phyloP scores from a whole-genome alignment of 2,329 filamentous ascomycete species.

The Colletotrichum sp. region DNA sequence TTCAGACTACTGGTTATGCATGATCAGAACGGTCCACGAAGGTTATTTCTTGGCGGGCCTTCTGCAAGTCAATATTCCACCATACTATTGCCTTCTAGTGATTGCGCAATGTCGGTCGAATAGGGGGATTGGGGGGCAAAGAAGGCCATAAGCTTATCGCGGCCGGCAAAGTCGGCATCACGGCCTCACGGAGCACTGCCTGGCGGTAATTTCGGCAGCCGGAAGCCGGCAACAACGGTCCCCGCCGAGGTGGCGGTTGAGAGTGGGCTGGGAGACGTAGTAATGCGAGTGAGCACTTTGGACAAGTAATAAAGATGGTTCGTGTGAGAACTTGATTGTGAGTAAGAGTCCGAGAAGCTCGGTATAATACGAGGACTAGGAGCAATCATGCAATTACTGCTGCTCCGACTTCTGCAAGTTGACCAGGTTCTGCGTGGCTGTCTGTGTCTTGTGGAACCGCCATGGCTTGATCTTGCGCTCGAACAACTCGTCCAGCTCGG shows the following conservation, averaged over 20 bases:
- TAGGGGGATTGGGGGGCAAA: background rate
- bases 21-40: background rate
- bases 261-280: background rate
- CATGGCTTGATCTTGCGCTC: conserved; percentile 30
- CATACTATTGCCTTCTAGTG: background rate
- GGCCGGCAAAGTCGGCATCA: background rate
- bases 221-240: background rate
- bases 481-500: conserved; percentile 33
- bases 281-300: background rate
- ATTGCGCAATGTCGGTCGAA: background rate
- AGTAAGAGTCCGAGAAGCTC: background rate
- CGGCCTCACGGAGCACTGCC: background rate
- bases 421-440: conserved; percentile 8
- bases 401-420: background rate
- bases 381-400: background rate
- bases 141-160: background rate
- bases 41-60: background rate
- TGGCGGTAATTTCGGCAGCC: background rate
- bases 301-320: background rate
- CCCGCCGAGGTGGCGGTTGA: too few relatives aligned
- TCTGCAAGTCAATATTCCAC: background rate
- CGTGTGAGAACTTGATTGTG: background rate
- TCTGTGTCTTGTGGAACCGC: conserved; percentile 24
- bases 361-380: background rate
- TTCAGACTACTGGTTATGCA: background rate